Evolutionary conservation across 768 basidiomycete species (phyloP), one percentile per base, ranked within the genome.

Genomic region (Tricholomella constricta): DNA sequence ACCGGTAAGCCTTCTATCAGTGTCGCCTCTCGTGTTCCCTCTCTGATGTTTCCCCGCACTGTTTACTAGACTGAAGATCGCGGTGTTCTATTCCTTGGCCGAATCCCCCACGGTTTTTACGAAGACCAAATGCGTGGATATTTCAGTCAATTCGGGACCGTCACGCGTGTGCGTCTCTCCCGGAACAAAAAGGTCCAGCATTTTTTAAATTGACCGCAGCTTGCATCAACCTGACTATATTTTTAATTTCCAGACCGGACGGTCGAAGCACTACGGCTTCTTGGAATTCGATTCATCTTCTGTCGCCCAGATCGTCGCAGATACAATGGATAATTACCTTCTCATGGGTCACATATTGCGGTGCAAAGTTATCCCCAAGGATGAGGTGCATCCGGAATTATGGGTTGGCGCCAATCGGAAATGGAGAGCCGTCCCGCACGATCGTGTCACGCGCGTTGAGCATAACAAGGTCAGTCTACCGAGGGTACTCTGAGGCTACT

Each of bases 251-350:
- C 31, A 98, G 95, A 96, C 94, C 12, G 97, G 97, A 48, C 82
- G 81, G 57, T 96, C 96, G 41, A 99, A 98, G 72, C 96, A 98
- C 70, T 98, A 96, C 70, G 96, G 85, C 2, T 98, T 96, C 77
- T 78, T 99, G 63, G 96, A 98, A 71, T 97, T 99, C 68, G 84
- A 86, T 49, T 94, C 92, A 37, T 80, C 84, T 17, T 79, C 88
- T 0, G 94, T 98, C 26, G 95, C 97, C 0, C 75, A 94, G 65
- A 98, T 99, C 57, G 97, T 97, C 7, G 88, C 91, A 2, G 97
- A 98, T 65, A 98, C 96, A 40, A 98, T 98, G 97, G 86, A 99
- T 78, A 98, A 97, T 74, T 99, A 98, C 70, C 81, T 99, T 34
- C 78, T 99, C 58, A 83, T 89, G 80, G 95, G 96, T 6, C 96